Percentiles rank a stretch among this genome's conserved stretches.
Conservation (phyloP, 345 rosid species). For the Linum lewisii region DNA sequence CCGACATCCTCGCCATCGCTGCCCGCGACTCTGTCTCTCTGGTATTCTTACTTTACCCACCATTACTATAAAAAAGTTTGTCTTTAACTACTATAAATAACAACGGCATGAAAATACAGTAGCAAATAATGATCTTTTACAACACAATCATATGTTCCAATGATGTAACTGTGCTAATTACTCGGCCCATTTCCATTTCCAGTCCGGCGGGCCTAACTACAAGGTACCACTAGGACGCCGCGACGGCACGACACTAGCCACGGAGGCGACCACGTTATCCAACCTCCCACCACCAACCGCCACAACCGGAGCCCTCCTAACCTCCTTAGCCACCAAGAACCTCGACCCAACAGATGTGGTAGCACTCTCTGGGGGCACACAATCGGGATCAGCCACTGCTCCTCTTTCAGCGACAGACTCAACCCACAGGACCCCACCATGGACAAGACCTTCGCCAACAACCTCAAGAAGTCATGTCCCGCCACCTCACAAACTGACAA, state of each 20-base stretch:
- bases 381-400: slow-evolving; percentile 59
- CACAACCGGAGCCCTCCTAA: slow-evolving; percentile 32
- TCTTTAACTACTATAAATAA: too few relatives aligned
- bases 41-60: too few relatives aligned
- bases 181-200: too few relatives aligned
- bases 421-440: slow-evolving; percentile 77
- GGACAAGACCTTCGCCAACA: slow-evolving; percentile 55
- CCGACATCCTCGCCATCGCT: slow-evolving; percentile 45
- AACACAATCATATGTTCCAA: too few relatives aligned
- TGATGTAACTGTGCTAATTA: too few relatives aligned
- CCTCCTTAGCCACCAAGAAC: slow-evolving; percentile 33
- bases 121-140: too few relatives aligned
- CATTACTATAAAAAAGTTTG: too few relatives aligned
- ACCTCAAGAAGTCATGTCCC: slow-evolving; percentile 42
- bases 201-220: slow-evolving; percentile 85
- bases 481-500: slow-evolving; percentile 36
- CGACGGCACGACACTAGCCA: slow-evolving; percentile 53
- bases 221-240: slow-evolving; percentile 64
- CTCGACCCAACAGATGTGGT: slow-evolving; percentile 60
- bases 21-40: slow-evolving; percentile 51
- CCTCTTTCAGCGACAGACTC: slow-evolving; percentile 44
- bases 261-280: slow-evolving; percentile 25
- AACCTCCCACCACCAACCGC: slow-evolving; percentile 50
- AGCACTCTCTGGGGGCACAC: slow-evolving; percentile 95
- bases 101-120: too few relatives aligned